Evolutionary conservation across 148 eudicot species (phyloP), one percentile per base, ranked within the genome.

Genomic region (Cornus kousa): DNA sequence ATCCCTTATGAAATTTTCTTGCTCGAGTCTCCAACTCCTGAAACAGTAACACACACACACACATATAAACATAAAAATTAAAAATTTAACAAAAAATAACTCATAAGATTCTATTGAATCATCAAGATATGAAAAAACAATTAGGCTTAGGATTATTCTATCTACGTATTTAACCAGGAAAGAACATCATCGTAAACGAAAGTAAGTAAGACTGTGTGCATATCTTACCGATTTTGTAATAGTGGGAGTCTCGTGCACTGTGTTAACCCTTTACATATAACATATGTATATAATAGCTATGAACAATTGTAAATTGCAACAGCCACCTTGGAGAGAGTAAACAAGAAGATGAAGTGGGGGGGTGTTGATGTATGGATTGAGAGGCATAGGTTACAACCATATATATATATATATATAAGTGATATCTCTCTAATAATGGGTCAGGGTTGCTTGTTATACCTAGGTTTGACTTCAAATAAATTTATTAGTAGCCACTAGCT

Each of bases 381-480:
- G 50, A 24, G 31, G 23, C 73, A 64, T 43, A 53, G 33, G 31
- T 33, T 20, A 67, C 35, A 76, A 32, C 60, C 70, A 76, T 31
- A 68, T 28, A 28, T 28, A 28, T 28, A 28, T 28, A 28, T 28
- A 28, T 28, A 28, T 28, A 28, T 28, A 32, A 68, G 48, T 55
- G 62, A 50, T 28, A 28, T 68, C 55, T 79, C 60, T 67, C 80
- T 77, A 73, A 80, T 74, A 75, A 68, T 68, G 74, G 79, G 77
- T 46, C 74, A 40, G 68, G 37, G 70, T 71, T 80, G 71, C 66
- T 35, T 62, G 78, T 13, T 73, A 48, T 43, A 64, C n/a, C 13
- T 74, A 79, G 68, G 37, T 86, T 86, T 83, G 80, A 83, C 82
- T 76, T 28, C 20, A 78, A 35, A 35, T 35, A 35, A 35, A 35